Conservation (phyloP, 352 stramenopile species). For the Peronospora farinosa region DNA sequence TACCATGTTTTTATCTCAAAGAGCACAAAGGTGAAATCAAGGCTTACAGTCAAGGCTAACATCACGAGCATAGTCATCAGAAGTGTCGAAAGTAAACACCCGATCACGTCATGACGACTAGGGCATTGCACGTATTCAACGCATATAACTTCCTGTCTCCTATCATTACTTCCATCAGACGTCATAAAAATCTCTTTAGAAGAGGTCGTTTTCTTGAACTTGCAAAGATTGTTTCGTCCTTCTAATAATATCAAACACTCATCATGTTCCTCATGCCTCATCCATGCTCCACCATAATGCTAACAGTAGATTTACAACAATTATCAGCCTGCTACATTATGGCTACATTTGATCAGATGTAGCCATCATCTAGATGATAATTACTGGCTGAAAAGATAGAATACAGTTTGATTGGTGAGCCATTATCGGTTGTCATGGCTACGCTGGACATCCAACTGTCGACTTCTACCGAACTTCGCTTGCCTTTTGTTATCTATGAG, state of each 20-base stretch:
- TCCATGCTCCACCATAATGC: slow-evolving; percentile 22
- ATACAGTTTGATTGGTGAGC: slow-evolving; percentile 11
- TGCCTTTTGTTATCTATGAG: slow-evolving; percentile 77
- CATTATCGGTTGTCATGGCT: slow-evolving; percentile 13
- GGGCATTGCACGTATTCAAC: too few species aligned
- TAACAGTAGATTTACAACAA: slow-evolving; percentile 12
- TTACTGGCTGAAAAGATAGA: slow-evolving; percentile 6
- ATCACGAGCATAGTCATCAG: too few species aligned
- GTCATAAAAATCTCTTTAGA: too few species aligned
- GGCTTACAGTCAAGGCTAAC: too few species aligned
- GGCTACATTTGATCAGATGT: neutral
- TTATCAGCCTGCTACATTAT: neutral
- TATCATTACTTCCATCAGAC: too few species aligned
- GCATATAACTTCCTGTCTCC: too few species aligned
- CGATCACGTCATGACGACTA: too few species aligned
- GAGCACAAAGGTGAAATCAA: too few species aligned
- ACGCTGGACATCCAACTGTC: neutral
- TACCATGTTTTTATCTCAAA: too few species aligned
- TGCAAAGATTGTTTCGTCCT: too few species aligned
- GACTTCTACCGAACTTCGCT: slow-evolving; percentile 13
- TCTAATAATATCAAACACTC: slow-evolving; percentile 12
- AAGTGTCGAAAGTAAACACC: too few species aligned
- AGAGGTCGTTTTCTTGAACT: too few species aligned
- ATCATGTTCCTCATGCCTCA: slow-evolving; percentile 16
- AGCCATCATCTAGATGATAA: neutral